Evolutionary conservation across 2,329 filamentous ascomycete genomes (phyloP).

Genomic region (Rosellinia necatrix): DNA sequence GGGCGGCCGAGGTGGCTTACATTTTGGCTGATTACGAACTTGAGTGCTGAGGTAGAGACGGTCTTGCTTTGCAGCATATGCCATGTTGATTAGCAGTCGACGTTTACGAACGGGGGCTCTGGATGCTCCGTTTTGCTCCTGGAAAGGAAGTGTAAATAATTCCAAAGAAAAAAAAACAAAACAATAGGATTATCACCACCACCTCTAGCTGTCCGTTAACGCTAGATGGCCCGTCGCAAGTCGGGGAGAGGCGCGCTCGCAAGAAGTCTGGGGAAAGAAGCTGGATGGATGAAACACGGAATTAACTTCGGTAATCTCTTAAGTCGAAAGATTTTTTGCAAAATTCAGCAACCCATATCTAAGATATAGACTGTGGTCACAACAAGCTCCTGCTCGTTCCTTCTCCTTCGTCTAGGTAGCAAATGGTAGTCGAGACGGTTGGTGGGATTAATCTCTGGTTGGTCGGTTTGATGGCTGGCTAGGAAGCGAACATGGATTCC

Average conservation of each 20-base stretch:
- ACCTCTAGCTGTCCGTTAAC: background rate
- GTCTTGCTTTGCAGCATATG: background rate
- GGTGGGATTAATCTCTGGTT: slow-evolving; percentile 2
- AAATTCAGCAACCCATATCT: background rate
- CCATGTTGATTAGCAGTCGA: slow-evolving; percentile 5
- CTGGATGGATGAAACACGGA: background rate
- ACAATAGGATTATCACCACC: background rate
- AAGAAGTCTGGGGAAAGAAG: background rate
- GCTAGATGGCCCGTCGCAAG: background rate
- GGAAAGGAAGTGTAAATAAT: slow-evolving; percentile 7
- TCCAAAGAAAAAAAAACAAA: background rate
- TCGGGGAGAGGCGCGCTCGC: background rate
- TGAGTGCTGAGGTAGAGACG: background rate
- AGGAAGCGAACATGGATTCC: slow-evolving; percentile 20
- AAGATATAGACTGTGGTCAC: too few relatives aligned
- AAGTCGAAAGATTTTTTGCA: too few relatives aligned
- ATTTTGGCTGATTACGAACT: background rate
- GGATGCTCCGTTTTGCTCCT: background rate
- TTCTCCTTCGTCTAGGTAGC: too few relatives aligned
- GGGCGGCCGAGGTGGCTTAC: background rate
- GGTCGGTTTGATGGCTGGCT: background rate
- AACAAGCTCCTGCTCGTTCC: too few relatives aligned
- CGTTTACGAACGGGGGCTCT: background rate
- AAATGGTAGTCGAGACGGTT: background rate
- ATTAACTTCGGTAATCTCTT: too few relatives aligned